Percentiles rank a stretch among this genome's conserved stretches.
Conservation (phyloP, 257 asterid genomes). For the Cinchona pubescens region DNA sequence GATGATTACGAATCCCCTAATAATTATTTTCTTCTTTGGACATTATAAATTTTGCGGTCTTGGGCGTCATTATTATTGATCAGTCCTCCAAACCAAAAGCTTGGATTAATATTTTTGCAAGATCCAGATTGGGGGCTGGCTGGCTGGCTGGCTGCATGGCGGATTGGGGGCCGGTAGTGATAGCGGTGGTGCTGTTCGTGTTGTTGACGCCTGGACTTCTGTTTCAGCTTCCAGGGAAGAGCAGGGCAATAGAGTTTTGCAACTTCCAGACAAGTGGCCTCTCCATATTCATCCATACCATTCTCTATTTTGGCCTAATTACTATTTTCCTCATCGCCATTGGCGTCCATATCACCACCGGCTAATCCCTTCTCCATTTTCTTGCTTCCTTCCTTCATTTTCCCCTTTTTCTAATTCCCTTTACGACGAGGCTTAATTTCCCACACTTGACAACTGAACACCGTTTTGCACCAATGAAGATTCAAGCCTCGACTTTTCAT, state of each 20-base stretch:
- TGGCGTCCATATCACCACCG: slow-evolving; percentile 33
- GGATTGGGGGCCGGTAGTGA: slow-evolving; percentile 39
- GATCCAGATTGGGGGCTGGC: no score
- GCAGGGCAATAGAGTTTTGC: slow-evolving; percentile 26
- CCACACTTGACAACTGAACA: no score
- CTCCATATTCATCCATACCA: slow-evolving; percentile 29
- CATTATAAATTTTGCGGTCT: background rate
- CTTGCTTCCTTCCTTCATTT: no score
- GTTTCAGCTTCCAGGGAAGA: slow-evolving; percentile 34
- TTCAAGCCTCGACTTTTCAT: background rate
- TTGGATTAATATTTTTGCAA: background rate
- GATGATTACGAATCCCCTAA: no score
- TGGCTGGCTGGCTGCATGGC: slow-evolving; percentile 27
- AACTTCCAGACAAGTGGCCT: slow-evolving; percentile 30
- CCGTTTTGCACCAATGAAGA: no score
- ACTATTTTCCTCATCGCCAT: slow-evolving; percentile 31
- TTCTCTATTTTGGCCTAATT: slow-evolving; percentile 26
- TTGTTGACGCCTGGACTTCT: slow-evolving; percentile 33
- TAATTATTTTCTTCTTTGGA: no score
- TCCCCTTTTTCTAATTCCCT: no score
- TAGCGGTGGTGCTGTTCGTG: slow-evolving; percentile 34
- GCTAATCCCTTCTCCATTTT: no score
- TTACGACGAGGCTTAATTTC: no score
- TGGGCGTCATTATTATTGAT: background rate
- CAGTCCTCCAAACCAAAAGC: background rate